Conservation (phyloP, 164 flowering plant genomes). For the Tetrastigma voinierianum region DNA sequence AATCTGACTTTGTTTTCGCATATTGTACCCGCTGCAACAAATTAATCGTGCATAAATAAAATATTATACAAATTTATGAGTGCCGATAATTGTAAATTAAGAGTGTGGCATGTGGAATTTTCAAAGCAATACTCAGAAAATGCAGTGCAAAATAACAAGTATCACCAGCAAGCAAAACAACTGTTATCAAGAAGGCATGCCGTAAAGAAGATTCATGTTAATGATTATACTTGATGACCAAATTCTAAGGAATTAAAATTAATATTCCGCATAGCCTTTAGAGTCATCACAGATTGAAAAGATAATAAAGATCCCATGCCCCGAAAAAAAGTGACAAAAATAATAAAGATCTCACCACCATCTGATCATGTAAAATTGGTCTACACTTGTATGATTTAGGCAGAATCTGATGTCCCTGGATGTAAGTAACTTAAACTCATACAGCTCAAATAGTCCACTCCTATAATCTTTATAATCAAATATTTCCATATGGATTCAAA, state of each 20-base stretch:
- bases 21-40: conserved; percentile 81
- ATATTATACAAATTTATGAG: not conserved
- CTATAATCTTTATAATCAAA: not conserved
- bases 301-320: too few relatives aligned
- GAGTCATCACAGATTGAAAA: too few relatives aligned
- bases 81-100: too few relatives aligned
- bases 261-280: too few relatives aligned
- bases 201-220: not conserved
- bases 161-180: not conserved
- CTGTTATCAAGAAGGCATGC: not conserved
- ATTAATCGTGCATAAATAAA: conserved; percentile 1
- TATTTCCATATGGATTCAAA: not conserved
- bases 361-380: not conserved
- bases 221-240: not conserved
- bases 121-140: too few relatives aligned
- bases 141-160: not conserved
- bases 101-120: too few relatives aligned
- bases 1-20: conserved; percentile 94
- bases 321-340: too few relatives aligned
- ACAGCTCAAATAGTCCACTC: not conserved
- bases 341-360: not conserved
- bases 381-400: not conserved
- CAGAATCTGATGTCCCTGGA: too few relatives aligned
- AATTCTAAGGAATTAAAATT: not conserved
- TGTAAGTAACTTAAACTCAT: not conserved